Conservation (phyloP, 805 yeast genomes). For the Candida ponderosae region DNA sequence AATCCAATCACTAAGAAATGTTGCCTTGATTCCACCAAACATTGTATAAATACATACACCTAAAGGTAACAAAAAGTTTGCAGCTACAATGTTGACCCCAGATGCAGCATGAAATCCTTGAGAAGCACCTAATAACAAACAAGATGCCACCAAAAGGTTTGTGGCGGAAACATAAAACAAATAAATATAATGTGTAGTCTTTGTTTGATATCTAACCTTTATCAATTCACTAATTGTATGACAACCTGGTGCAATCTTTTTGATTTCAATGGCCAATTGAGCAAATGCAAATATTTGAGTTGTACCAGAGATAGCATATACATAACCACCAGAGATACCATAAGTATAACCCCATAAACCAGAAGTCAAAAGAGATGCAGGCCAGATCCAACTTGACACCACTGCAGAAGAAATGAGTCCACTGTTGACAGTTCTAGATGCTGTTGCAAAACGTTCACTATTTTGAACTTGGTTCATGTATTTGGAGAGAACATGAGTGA, state of each 20-base stretch:
- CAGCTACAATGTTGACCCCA: slow-evolving; percentile 17
- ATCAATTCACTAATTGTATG: slow-evolving; percentile 29
- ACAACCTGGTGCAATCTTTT: slow-evolving; percentile 25
- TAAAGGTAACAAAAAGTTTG: slow-evolving; percentile 22
- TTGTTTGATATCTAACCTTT: slow-evolving; percentile 25
- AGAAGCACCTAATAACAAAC: slow-evolving; percentile 27
- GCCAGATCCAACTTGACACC: slow-evolving; percentile 30
- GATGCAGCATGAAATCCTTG: slow-evolving; percentile 25
- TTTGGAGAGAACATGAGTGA: slow-evolving; percentile 15
- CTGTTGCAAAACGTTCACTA: slow-evolving; percentile 26
- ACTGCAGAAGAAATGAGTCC: slow-evolving; percentile 30
- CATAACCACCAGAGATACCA: slow-evolving; percentile 28
- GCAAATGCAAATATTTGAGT: slow-evolving; percentile 24
- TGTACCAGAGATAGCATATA: slow-evolving; percentile 23
- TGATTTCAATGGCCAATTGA: slow-evolving; percentile 22
- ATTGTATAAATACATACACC: slow-evolving; percentile 26
- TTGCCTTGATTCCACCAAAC: slow-evolving; percentile 29
- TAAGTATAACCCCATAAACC: slow-evolving; percentile 23
- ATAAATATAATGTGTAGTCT: slow-evolving; percentile 18
- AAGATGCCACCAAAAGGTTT: slow-evolving; percentile 24
- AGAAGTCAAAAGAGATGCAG: slow-evolving; percentile 22
- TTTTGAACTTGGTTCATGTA: slow-evolving; percentile 17
- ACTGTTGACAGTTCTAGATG: slow-evolving; percentile 27
- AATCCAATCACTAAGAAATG: slow-evolving; percentile 37
- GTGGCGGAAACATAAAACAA: slow-evolving; percentile 20